Percentiles rank a stretch among this genome's conserved stretches.
Conservation (phyloP, 2,329 filamentous ascomycete genomes). For the Trichoderma koningiopsis region DNA sequence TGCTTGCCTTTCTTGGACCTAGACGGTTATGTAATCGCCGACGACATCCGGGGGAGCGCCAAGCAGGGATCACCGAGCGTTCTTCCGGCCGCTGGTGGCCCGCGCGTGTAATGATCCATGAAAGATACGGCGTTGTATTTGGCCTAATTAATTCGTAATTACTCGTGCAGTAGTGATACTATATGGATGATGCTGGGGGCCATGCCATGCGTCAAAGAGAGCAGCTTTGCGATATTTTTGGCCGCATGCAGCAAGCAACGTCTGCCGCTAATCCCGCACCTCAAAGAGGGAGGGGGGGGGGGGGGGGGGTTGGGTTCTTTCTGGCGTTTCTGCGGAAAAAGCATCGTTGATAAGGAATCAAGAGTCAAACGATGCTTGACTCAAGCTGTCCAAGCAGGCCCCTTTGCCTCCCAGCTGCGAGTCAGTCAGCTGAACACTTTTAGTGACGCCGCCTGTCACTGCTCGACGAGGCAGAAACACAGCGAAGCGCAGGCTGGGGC, state of each 20-base stretch:
- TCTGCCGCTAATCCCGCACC: neutral
- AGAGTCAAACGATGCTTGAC: neutral
- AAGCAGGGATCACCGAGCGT: neutral
- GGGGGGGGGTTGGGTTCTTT: neutral
- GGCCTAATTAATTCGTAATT: neutral
- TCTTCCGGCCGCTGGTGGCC: too few species aligned
- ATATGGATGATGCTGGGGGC: neutral
- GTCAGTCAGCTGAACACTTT: constrained; percentile 13
- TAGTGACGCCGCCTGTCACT: neutral
- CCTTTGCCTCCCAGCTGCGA: neutral
- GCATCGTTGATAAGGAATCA: neutral
- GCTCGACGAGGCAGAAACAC: too few species aligned
- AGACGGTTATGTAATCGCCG: neutral
- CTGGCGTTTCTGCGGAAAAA: neutral
- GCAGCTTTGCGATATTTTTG: neutral
- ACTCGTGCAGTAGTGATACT: too few species aligned
- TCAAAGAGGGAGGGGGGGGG: neutral
- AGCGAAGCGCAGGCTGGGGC: neutral
- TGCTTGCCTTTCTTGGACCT: neutral
- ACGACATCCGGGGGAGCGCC: neutral
- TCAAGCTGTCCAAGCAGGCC: neutral
- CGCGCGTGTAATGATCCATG: neutral
- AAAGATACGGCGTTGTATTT: neutral
- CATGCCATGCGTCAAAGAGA: too few species aligned
- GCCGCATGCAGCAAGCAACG: neutral